These are phyloP conservation scores for Pichia terricola DNA, from an alignment of 1,139 yeast genomes.

Conservation along the genomic window DNA sequence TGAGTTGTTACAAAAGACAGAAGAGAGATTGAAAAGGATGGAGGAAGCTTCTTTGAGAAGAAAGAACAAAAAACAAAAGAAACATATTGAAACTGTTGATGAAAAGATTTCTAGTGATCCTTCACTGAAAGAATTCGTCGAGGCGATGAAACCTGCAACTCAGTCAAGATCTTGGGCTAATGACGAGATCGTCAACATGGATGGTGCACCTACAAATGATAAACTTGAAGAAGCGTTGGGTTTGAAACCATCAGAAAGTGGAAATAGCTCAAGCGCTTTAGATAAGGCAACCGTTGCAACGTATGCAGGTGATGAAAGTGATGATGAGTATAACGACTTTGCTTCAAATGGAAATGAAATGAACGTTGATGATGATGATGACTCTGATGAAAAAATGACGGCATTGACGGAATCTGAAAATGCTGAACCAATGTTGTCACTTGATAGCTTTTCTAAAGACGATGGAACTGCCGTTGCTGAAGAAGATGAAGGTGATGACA, in stretches of 20 bases:
- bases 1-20: slow-evolving; percentile 44
- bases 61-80: slow-evolving; percentile 15
- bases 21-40: slow-evolving; percentile 39
- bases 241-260: slow-evolving; percentile 5
- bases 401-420: slow-evolving; percentile 34
- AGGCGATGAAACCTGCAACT: slow-evolving; percentile 70
- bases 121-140: slow-evolving; percentile 68
- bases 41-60: slow-evolving; percentile 32
- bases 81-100: slow-evolving; percentile 32
- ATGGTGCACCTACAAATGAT: slow-evolving; percentile 36
- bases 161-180: slow-evolving; percentile 67
- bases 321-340: slow-evolving; percentile 58
- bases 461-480: slow-evolving; percentile 27
- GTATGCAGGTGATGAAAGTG: slow-evolving; percentile 36
- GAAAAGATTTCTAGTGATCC: slow-evolving; percentile 56
- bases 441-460: slow-evolving; percentile 7
- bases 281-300: slow-evolving; percentile 27
- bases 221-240: slow-evolving; percentile 17
- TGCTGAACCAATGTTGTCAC: slow-evolving; percentile 23
- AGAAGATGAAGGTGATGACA: slow-evolving; percentile 31
- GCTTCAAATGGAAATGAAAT: slow-evolving; percentile 32
- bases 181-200: slow-evolving; percentile 48
- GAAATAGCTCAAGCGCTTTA: slow-evolving; percentile 5
- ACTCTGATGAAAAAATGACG: slow-evolving; percentile 15
- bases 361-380: slow-evolving; percentile 35